Conservation (phyloP, 306 rosid genomes). For the Vigna mungo region DNA sequence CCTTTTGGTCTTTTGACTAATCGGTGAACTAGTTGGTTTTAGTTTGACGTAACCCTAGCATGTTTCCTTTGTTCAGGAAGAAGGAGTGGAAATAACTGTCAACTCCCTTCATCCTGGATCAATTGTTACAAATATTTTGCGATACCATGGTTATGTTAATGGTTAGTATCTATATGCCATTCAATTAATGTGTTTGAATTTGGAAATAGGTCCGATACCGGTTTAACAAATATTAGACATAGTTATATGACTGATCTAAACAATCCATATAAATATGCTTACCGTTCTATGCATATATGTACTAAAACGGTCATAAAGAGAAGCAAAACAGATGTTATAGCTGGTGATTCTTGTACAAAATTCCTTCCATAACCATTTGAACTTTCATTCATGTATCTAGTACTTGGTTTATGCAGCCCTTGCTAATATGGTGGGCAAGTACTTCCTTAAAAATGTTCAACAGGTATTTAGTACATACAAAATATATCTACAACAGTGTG, state of each 20-base stretch:
- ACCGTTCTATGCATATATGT: constrained; percentile 1
- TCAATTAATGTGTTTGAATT: constrained; percentile 11
- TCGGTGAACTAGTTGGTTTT: neutral
- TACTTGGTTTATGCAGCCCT: constrained; percentile 60
- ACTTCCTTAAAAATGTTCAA: constrained; percentile 63
- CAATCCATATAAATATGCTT: constrained; percentile 25
- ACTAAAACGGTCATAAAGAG: constrained; percentile 12
- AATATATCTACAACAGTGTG: neutral
- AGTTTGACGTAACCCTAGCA: constrained; percentile 32
- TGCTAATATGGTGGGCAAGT: constrained; percentile 54
- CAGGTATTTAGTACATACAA: constrained; percentile 58
- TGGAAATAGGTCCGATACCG: constrained; percentile 5
- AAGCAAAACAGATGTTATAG: constrained; percentile 13
- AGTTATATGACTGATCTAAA: constrained; percentile 7
- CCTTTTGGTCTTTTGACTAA: constrained; percentile 30
- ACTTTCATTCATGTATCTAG: constrained; percentile 32
- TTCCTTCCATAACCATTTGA: constrained; percentile 5
- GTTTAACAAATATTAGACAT: constrained; percentile 24
- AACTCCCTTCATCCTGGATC: constrained; percentile 88
- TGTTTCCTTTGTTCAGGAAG: constrained; percentile 60
- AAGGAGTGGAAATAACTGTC: constrained; percentile 71
- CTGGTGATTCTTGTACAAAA: constrained; percentile 22
- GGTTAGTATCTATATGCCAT: constrained; percentile 53
- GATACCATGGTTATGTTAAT: constrained; percentile 54
- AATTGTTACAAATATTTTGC: constrained; percentile 69